A percentile compares a stretch with the other conserved stretches of the same genome.
Evolutionary conservation across 2,329 filamentous ascomycete genomes (phyloP).

Genomic region (Fusarium sambucinum): DNA sequence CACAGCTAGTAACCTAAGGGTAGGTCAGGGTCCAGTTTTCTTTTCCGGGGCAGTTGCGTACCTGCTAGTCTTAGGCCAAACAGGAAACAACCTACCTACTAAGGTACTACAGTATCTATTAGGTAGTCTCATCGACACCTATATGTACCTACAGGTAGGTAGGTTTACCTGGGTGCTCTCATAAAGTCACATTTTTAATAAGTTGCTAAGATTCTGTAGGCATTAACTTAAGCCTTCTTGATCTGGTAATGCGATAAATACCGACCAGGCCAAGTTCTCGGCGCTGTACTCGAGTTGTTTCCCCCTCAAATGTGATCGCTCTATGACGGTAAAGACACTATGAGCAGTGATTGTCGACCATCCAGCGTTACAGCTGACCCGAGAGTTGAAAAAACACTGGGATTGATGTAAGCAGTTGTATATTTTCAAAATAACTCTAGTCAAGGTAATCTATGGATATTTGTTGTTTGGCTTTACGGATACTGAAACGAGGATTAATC

Average conservation of each 20-base stretch:
- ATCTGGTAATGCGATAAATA: background rate
- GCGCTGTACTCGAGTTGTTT: background rate
- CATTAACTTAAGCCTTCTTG: too few species aligned
- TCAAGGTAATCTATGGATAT: background rate
- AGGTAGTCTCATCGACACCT: too few species aligned
- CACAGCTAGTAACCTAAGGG: conserved; percentile 11
- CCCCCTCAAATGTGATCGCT: background rate
- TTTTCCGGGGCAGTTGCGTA: conserved; percentile 32
- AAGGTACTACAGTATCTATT: too few species aligned
- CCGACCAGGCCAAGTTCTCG: background rate
- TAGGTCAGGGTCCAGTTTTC: conserved; percentile 33
- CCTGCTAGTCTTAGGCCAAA: background rate
- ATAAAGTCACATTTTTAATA: too few species aligned
- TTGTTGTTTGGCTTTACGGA: background rate
- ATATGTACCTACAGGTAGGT: too few species aligned
- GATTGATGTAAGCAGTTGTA: background rate
- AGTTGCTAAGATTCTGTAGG: too few species aligned
- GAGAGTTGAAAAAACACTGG: background rate
- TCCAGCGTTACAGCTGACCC: background rate
- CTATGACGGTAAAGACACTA: background rate
- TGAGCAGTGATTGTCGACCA: background rate
- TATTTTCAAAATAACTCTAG: background rate
- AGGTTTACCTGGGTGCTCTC: too few species aligned
- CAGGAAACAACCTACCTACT: too few species aligned
- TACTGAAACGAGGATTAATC: background rate